Conservation (phyloP, 257 asterid species). For the Nemophila menziesii region DNA sequence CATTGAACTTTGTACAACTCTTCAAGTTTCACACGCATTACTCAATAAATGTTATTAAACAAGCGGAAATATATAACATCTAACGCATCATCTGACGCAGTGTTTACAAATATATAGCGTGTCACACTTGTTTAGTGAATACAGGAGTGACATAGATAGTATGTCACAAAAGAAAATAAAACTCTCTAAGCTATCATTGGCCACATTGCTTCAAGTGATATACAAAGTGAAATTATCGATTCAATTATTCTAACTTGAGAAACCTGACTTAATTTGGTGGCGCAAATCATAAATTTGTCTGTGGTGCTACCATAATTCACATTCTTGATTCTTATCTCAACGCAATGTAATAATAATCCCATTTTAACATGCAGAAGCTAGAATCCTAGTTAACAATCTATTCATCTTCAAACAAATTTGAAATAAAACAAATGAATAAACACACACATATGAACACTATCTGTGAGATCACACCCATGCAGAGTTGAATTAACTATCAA, state of each 20-base stretch:
- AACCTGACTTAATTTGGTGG: not conserved
- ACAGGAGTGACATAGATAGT: too few species aligned
- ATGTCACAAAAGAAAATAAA: too few species aligned
- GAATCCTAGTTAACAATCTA: not conserved
- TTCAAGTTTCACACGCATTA: too few species aligned
- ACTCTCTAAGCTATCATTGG: too few species aligned
- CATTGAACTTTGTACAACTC: too few species aligned
- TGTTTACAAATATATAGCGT: too few species aligned
- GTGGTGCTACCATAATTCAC: too few species aligned
- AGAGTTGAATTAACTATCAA: slow-evolving; percentile 1
- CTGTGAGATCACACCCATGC: slow-evolving; percentile 11
- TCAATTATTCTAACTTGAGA: not conserved
- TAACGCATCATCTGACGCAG: too few species aligned
- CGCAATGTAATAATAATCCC: too few species aligned
- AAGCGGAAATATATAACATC: too few species aligned
- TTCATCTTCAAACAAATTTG: not conserved
- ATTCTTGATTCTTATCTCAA: not conserved
- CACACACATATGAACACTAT: not conserved
- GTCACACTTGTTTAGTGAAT: too few species aligned
- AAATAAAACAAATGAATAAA: not conserved
- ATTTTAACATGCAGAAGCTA: not conserved
- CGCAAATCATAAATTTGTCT: not conserved
- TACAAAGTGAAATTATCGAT: not conserved
- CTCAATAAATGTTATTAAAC: too few species aligned
- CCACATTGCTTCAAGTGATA: not conserved